Base-by-base conservation (phyloP, 441 rosid species). In the Eutrema salsugineum region DNA sequence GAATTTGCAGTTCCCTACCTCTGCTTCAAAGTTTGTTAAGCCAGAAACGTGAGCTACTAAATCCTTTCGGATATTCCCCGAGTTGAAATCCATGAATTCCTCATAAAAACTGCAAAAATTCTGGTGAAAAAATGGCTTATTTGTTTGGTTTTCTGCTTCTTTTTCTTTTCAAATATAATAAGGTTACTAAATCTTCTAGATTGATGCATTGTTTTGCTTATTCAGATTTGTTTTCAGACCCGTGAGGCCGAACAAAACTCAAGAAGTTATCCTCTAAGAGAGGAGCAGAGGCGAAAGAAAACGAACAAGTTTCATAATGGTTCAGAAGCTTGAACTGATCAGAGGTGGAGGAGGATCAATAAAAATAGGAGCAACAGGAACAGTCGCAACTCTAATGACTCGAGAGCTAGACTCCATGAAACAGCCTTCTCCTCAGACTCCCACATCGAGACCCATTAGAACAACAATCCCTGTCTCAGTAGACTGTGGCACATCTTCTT, bases 301-400 rank as follows among this genome's bases (percentile, higher is more conserved):
- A 8, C 4, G 6, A 24, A 55, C 35, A 28, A 24, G 17, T 22
- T 1, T 54, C 64, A 56, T 14, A 63, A 91, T 89, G 98, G 91
- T 78, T 77, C 94, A 84, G 81, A 85, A 83, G 64, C 85, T 87
- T 50, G 97, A 91, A 86, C 78, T 85, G 66, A 82, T 86, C 80
- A 87, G 68, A 80, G 87, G 88, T 30, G 93, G 91, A 68, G 94
- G 94, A 76, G 97, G 96, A 72, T 86, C 97, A 20, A 80, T 93
- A 76, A 87, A 75, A 79, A 82, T 93, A 17, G 98, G 98, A 56
- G 77, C 97, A 4, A 91, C 88, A 3, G 98, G 98, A 68, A 91
- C 91, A 40, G 84, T 94, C 15, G 75, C 93, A 64, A 72, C 94
- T 67, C 79, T 93, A 63, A 89, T 93, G 89, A 85, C 91, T 9